Base-by-base conservation (phyloP, 352 stramenopile species). In the Phytophthora crassamura region DNA sequence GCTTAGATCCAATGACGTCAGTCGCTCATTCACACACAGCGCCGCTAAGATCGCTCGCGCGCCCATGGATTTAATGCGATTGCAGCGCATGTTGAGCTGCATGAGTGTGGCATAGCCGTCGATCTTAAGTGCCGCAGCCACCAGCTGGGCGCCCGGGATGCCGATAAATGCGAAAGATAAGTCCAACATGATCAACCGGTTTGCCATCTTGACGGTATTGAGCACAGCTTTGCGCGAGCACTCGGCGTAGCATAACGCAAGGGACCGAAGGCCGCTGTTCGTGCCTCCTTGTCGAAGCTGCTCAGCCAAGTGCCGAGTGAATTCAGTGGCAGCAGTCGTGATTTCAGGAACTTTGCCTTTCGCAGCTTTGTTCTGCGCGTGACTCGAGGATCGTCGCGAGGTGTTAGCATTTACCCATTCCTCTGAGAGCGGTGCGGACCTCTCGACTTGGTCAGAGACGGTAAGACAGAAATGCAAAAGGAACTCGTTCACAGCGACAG, bases 81-180 rank as follows among this genome's bases (percentile, higher is more conserved):
- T 82, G n/a, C 59, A 64, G 5, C 51, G 42, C 16, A 81, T 34
- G 9, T 72, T 78, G 8, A 82, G 64, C 35, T 70, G 57, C 18
- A 67, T 78, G 12, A 82, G 70, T 30, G 64, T 70, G 4, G 70
- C 34, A 30, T 74, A 80, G 25, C 54, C 47, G 14, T 67, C 54
- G 39, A 80, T 80, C 18, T 46, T 64, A 11, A 82, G 63, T 14
- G 76, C 66, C 16, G 70, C 57, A 6, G 76, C 73, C 14, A 82
- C 41, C 16, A 80, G 59, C 47, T 78, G 69, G 4, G 72, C 62
- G 0, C 64, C 59, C 3, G 63, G 46, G 45, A 78, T 77, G 10
- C 74, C 71, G 25, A 75, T 66, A 40, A 80, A 77, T 14, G 70
- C 71, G 41, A 78, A 82, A n/a, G 76, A 78, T 12, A 85, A 55